Base-by-base conservation (phyloP, 805 yeast species). In the Ogataea allantospora region DNA sequence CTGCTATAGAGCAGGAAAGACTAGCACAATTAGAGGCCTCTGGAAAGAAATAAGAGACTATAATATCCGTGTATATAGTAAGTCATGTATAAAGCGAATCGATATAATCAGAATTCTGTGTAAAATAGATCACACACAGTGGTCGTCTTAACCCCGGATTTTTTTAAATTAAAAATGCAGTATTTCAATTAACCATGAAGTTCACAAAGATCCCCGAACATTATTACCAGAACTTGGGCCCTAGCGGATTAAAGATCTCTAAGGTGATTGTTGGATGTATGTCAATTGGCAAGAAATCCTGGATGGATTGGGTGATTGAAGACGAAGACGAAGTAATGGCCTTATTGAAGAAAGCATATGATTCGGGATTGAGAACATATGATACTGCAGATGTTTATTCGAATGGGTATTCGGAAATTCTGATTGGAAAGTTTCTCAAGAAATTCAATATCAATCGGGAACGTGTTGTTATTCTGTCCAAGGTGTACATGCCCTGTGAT, bases 1-100 rank as follows among this genome's bases (percentile, higher is more conserved):
- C 87, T 51, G 87, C 83, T 54, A 78, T 75, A 13, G 78, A 80
- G 46, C 87, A 88, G 17, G 84, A 78, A 12, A 55, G 53, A 30
- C 37, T 62, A 27, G 48, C 58, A 27, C 58, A 17, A 13, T 14
- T 32, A 16, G 10, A 33, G 21, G 17, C 23, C 8, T 21, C 23
- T 8, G 6, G 5, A 13, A 33, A 24, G 36, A 24, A 18, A 22
- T 22, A 13, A 17, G 13, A 16, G 12, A 9, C 9, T 10, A 10
- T 30, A 5, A 20, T 9, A 8, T 9, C 19, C 27, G 20, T 30
- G 30, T 30, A 26, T 17, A 36, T 23, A 35, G 34, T 7, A 20
- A 22, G 15, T 4, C n/a, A 21, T 21, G 23, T n/a, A 21, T 21
- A 9, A 5, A 21, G n/a, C 8, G 11, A 9, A 7, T 21, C 5